Base-by-base conservation (phyloP, 306 rosid species). In the Castanea sativa region DNA sequence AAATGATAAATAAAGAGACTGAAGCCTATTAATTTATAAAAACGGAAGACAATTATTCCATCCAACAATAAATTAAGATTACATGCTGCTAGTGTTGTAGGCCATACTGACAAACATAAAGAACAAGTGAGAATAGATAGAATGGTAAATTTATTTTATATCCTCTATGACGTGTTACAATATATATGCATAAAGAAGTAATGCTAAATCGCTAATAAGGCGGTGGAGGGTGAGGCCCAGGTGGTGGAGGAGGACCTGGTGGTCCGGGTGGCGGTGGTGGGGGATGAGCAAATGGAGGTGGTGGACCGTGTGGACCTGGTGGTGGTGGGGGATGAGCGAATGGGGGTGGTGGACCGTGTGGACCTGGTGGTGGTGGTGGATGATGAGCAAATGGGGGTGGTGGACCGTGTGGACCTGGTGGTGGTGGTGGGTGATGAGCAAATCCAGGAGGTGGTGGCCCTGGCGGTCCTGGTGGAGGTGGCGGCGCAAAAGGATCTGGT, bases 401-500 rank as follows among this genome's bases (percentile, higher is more conserved):
- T 16, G 73, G 80, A 4, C 43, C 10, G 9, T 6, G 43, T 33
- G 33, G 55, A 4, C 61, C 14, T 18, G 45, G n/a, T 5, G 45
- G 79, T 2, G 45, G 79, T 12, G 77, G 77, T 18, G 77, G 77
- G 3, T 64, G 52, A 55, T 30, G 35, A 33, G 30, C 19, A n/a
- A 32, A 64, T 8, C 10, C 45, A 38, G 77, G 68, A 1, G 77
- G 77, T 1, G 77, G 73, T 18, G 73, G 80, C 5, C 30, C 79
- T 29, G 73, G 73, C 10, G 68, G 63, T 57, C 15, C 53, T 13
- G 53, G 53, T 12, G 53, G 53, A 10, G 83, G 83, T 59, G 82
- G 82, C n/a, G 78, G 78, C 63, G 78, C 78, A 20, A 57, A 57
- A 57, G 78, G 78, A 30, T 74, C 69, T 10, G 78, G 78, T 12